Evolutionary conservation across 345 rosid genomes (phyloP), one percentile per base, ranked within the genome.

Genomic region (Moricandia arvensis): DNA sequence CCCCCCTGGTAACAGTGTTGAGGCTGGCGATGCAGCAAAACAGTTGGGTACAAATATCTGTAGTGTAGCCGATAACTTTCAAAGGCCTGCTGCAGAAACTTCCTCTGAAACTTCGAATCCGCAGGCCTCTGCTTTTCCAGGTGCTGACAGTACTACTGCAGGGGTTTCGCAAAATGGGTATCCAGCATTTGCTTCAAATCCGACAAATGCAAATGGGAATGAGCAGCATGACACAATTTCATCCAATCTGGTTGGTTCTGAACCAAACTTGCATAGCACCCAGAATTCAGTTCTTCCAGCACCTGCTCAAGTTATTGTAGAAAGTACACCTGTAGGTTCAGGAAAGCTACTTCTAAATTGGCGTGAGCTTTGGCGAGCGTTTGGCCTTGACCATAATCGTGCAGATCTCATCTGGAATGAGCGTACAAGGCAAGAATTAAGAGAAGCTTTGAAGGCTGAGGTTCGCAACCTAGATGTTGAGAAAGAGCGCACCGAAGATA

Each of bases 341-440:
- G 98, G 99, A 51, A 87, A 93, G 78, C 83, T 95, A 62, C 94
- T 92, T 66, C 83, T 89, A 64, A 95, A 95, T 79, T 95, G 99
- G 99, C 87, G 92, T 63, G 96, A 95, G 79, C 93, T 95, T 77
- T 95, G 99, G 99, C 87, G 96, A 72, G 99, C 98, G 72, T 92
- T 95, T 82, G 87, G 97, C 82, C 98, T 92, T 73, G 99, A 95
- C 69, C 97, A 92, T 83, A 90, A 95, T 81, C 97, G 99, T 80
- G 99, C 99, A 3, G 99, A 95, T 86, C 89, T 95, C 70, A 89
- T 95, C 74, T 95, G 98, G 99, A 95, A 95, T 59, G 99, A 95
- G 78, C 98, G 98, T 70, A 90, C 97, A 18, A 86, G 99, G 81
- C 99, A 92, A 82, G 99, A 95, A 82, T 77, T 95, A 77, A 88